These are phyloP conservation scores for Penicillium hesseltinei DNA, from an alignment of 2,329 filamentous ascomycete species.

Conservation along the genomic window DNA sequence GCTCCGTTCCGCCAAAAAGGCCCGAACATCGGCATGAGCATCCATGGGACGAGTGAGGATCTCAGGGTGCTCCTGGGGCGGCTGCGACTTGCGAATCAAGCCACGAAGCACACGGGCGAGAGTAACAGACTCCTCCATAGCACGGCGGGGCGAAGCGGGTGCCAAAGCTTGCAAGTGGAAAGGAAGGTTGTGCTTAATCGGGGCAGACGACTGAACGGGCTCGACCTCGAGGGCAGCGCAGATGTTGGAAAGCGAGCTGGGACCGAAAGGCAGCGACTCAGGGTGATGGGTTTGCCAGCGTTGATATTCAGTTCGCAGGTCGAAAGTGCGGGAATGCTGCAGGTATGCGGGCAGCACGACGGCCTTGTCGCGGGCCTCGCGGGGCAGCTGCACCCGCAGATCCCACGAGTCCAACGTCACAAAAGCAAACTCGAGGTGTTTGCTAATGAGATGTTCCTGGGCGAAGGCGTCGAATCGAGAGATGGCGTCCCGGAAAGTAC, in stretches of 20 bases:
- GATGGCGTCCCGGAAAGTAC: constrained; percentile 95
- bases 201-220: constrained; percentile 93
- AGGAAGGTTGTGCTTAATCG: constrained; percentile 97
- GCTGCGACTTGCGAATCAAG: constrained; percentile 93
- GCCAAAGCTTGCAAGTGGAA: constrained; percentile 97
- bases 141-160: constrained; percentile 88
- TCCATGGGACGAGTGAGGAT: constrained; percentile 95
- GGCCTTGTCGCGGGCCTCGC: constrained; percentile 96
- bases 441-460: constrained; percentile 82
- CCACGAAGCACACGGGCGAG: constrained; percentile 88
- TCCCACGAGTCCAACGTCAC: constrained; percentile 99
- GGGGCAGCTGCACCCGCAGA: constrained; percentile 92
- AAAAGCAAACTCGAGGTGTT: constrained; percentile 96
- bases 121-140: constrained; percentile 96
- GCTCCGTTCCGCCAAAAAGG: constrained; percentile 92
- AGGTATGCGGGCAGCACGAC: constrained; percentile 95
- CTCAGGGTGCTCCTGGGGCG: constrained; percentile 87
- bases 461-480: constrained; percentile 93
- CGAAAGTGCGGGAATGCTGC: constrained; percentile 96
- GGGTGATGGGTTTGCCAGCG: constrained; percentile 98
- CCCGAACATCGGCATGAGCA: constrained; percentile 90
- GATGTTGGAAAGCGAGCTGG: constrained; percentile 93
- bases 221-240: constrained; percentile 97
- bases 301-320: constrained; percentile 95
- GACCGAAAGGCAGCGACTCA: constrained; percentile 93